These are phyloP conservation scores for Umbelopsis sp. DNA, from an alignment of 192 early-diverging fungal genomes.

Conservation along the genomic window DNA sequence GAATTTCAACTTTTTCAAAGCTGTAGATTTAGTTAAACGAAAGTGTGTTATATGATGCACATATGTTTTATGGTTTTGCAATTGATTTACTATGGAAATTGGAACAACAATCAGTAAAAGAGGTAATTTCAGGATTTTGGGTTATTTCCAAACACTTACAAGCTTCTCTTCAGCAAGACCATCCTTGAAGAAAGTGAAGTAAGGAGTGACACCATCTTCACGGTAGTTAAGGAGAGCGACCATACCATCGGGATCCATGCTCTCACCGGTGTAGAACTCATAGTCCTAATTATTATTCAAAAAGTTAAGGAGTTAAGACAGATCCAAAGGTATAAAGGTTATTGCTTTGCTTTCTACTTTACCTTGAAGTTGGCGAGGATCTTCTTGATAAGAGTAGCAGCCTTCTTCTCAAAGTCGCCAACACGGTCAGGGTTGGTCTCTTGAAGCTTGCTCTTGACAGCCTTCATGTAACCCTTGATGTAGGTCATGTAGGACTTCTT, in stretches of 20 bases:
- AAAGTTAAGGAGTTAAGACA: too few species aligned
- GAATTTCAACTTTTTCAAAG: too few species aligned
- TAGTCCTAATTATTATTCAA: conserved; percentile 59
- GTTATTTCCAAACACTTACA: conserved; percentile 32
- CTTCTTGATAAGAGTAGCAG: conserved; percentile 72
- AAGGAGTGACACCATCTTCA: conserved; percentile 91
- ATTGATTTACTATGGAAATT: neutral
- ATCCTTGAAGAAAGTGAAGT: conserved; percentile 89
- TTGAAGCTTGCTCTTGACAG: conserved; percentile 63
- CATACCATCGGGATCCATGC: conserved; percentile 87
- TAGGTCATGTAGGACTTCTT: conserved; percentile 92
- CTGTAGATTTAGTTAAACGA: too few species aligned
- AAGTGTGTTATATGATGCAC: too few species aligned
- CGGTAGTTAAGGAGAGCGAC: conserved; percentile 93
- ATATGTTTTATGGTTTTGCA: too few species aligned
- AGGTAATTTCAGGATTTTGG: neutral
- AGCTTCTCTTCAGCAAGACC: conserved; percentile 82
- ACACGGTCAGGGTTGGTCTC: conserved; percentile 63
- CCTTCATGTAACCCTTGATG: conserved; percentile 95
- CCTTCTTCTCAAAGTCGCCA: conserved; percentile 67
- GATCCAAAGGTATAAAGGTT: too few species aligned
- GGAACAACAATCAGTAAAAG: neutral
- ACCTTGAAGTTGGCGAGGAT: conserved; percentile 76
- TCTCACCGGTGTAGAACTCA: conserved; percentile 89
- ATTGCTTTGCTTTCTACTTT: neutral